These are phyloP conservation scores for Penicillium decumbens DNA, from an alignment of 2,329 filamentous ascomycete genomes.

Conservation along the genomic window DNA sequence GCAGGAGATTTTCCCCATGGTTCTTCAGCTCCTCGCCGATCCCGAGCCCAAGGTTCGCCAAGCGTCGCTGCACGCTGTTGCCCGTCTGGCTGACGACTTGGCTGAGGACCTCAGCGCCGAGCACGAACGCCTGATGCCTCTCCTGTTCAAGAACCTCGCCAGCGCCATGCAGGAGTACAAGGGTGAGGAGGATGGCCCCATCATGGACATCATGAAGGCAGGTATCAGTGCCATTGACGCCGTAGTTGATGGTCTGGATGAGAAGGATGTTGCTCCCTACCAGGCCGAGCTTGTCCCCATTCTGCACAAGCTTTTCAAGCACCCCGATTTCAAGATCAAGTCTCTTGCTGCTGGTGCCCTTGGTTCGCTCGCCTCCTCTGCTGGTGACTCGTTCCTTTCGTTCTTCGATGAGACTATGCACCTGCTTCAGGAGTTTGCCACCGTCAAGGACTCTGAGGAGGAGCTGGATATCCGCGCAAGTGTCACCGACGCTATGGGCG, in stretches of 20 bases:
- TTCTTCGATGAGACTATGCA: slow-evolving; percentile 90
- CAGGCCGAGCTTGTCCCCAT: slow-evolving; percentile 77
- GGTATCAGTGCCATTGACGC: slow-evolving; percentile 88
- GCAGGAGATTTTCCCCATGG: slow-evolving; percentile 74
- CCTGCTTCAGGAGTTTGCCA: slow-evolving; percentile 75
- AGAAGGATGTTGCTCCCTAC: slow-evolving; percentile 74
- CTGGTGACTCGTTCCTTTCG: slow-evolving; percentile 77
- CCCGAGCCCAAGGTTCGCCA: slow-evolving; percentile 78
- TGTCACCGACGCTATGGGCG: slow-evolving; percentile 87
- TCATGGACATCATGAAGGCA: slow-evolving; percentile 78
- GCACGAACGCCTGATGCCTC: slow-evolving; percentile 77
- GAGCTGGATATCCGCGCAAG: slow-evolving; percentile 85
- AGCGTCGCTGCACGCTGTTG: slow-evolving; percentile 80
- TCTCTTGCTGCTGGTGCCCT: slow-evolving; percentile 82
- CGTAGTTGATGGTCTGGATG: slow-evolving; percentile 73
- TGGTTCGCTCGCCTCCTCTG: slow-evolving; percentile 81
- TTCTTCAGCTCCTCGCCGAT: slow-evolving; percentile 78
- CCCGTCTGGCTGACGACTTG: slow-evolving; percentile 87
- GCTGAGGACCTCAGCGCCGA: slow-evolving; percentile 82
- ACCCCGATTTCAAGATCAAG: slow-evolving; percentile 85
- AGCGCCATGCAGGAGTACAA: slow-evolving; percentile 66
- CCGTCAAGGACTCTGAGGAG: slow-evolving; percentile 82
- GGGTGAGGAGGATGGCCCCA: slow-evolving; percentile 64
- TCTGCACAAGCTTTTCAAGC: slow-evolving; percentile 75
- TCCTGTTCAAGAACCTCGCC: slow-evolving; percentile 83